Evolutionary conservation across 805 yeast species (phyloP).

Genomic region (Zygosaccharomyces kombuchaensis): DNA sequence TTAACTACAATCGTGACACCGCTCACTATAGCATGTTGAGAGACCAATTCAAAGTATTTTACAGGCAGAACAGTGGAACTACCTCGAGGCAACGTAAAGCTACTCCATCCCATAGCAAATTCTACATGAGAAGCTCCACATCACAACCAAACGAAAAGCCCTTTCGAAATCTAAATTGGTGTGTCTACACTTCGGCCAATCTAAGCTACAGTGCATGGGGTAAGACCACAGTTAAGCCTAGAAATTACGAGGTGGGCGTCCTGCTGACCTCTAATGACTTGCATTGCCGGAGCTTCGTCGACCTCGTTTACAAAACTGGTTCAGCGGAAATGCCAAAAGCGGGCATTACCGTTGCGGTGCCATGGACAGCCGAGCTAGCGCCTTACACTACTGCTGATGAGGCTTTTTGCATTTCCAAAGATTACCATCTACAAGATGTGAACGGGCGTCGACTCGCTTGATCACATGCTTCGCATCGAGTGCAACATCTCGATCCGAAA

Average conservation of each 20-base stretch:
- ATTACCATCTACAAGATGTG: constrained; percentile 6
- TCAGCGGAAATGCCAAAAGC: background rate
- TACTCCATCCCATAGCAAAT: constrained; percentile 62
- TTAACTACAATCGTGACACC: constrained; percentile 16
- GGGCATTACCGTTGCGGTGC: constrained; percentile 10
- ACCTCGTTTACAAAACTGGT: constrained; percentile 16
- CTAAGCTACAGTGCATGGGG: constrained; percentile 85
- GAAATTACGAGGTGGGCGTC: constrained; percentile 55
- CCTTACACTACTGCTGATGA: constrained; percentile 19
- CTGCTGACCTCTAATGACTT: constrained; percentile 33
- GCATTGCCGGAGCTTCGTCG: constrained; percentile 21
- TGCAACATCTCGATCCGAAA: constrained; percentile 4
- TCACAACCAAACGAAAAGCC: constrained; percentile 31
- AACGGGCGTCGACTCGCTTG: background rate
- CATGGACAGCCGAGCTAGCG: constrained; percentile 22
- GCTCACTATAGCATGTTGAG: constrained; percentile 18
- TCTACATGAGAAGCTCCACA: constrained; percentile 54
- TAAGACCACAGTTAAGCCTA: constrained; percentile 31
- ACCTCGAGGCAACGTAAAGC: constrained; percentile 8
- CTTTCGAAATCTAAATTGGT: constrained; percentile 50
- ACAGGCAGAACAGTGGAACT: constrained; percentile 19
- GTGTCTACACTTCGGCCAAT: constrained; percentile 69
- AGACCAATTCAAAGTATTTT: constrained; percentile 18
- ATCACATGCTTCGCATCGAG: background rate
- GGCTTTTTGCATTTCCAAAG: constrained; percentile 20